Conservation (phyloP, 208 protist species). For the Vickermania ingenoplastis region DNA sequence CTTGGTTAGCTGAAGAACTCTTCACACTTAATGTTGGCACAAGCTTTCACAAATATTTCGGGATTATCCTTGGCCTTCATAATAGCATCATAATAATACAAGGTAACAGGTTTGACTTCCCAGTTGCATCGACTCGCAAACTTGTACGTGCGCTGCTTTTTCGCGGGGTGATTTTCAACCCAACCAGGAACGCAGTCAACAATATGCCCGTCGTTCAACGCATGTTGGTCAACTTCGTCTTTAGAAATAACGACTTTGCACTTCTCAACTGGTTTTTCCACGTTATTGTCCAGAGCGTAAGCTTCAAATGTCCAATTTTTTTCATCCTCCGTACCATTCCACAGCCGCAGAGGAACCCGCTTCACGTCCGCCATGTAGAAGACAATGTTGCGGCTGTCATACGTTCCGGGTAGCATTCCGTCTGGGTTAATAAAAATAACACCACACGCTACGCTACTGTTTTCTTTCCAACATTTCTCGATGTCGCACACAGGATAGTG, state of each 20-base stretch:
- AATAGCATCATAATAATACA: slow-evolving; percentile 21
- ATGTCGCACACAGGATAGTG: slow-evolving; percentile 58
- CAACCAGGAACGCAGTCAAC: slow-evolving; percentile 49
- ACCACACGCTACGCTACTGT: slow-evolving; percentile 36
- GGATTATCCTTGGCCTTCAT: background rate
- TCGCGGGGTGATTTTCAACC: slow-evolving; percentile 19
- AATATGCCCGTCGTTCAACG: slow-evolving; percentile 86
- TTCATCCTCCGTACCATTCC: slow-evolving; percentile 30
- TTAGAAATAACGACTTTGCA: slow-evolving; percentile 42
- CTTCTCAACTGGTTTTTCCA: slow-evolving; percentile 35
- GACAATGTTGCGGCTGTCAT: slow-evolving; percentile 70
- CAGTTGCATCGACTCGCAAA: slow-evolving; percentile 59
- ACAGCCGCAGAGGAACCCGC: slow-evolving; percentile 68
- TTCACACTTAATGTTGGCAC: background rate
- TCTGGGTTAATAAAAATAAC: slow-evolving; percentile 77
- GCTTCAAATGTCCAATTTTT: slow-evolving; percentile 65
- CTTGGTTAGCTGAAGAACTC: too few species aligned
- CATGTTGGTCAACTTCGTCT: slow-evolving; percentile 30
- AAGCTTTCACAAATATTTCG: background rate
- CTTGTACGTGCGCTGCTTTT: slow-evolving; percentile 11
- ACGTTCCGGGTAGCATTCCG: slow-evolving; percentile 45
- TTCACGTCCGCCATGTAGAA: slow-evolving; percentile 48
- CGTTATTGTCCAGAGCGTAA: slow-evolving; percentile 31
- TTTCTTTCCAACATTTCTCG: slow-evolving; percentile 35
- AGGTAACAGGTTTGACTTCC: slow-evolving; percentile 52